Evolutionary conservation across 345 rosid species (phyloP).

Genomic region (Rhizophora mangle): DNA sequence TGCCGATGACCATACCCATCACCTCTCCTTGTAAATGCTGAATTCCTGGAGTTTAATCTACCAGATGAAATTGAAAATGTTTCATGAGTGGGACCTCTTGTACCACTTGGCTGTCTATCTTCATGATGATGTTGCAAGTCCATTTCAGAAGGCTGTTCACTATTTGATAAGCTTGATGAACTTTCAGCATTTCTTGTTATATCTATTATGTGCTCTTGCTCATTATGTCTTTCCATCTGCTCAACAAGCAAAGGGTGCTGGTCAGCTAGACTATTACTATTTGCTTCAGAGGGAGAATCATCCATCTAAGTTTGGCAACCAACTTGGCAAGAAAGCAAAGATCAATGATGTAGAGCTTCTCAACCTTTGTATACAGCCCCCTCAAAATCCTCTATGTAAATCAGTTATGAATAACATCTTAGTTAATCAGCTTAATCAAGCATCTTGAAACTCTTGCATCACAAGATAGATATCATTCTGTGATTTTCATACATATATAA

Average conservation of each 20-base stretch:
- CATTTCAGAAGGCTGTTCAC: conserved; percentile 30
- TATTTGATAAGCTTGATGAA: conserved; percentile 47
- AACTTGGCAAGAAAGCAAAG: conserved; percentile 28
- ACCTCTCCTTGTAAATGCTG: conserved; percentile 46
- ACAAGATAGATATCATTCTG: neutral
- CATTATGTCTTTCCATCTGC: conserved; percentile 29
- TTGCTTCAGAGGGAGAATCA: conserved; percentile 41
- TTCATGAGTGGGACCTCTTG: conserved; percentile 23
- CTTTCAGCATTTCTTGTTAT: conserved; percentile 44
- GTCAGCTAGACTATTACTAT: conserved; percentile 36
- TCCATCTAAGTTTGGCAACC: conserved; percentile 54
- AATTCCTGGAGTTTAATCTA: conserved; percentile 35
- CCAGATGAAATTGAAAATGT: conserved; percentile 34
- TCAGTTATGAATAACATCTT: neutral
- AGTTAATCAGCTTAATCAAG: neutral
- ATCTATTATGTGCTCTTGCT: conserved; percentile 54
- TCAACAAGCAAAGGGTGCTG: conserved; percentile 68
- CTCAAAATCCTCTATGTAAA: conserved; percentile 9
- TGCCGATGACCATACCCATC: conserved; percentile 47
- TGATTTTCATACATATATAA: neutral
- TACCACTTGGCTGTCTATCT: conserved; percentile 32
- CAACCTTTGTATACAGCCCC: neutral
- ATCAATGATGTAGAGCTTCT: conserved; percentile 7
- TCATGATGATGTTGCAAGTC: conserved; percentile 32
- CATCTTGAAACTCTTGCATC: conserved; percentile 3